Base-by-base conservation (phyloP, 257 asterid species). In the Fraxinus americana region DNA sequence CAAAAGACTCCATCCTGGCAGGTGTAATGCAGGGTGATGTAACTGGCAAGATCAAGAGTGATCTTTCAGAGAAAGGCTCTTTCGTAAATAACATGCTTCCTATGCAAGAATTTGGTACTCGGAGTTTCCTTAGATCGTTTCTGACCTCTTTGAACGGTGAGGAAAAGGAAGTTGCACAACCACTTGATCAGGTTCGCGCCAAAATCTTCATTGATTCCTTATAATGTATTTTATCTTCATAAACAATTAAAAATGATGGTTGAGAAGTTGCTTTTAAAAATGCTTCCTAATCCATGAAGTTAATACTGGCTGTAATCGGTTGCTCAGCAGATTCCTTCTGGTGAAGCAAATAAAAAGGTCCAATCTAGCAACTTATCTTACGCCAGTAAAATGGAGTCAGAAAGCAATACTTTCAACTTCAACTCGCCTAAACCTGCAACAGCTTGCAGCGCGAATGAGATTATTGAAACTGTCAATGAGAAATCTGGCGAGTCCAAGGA, bases 381-480 rank as follows among this genome's bases (percentile, higher is more conserved):
- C 73, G 75, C 87, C 50, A 84, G 91, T 74, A 76, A 83, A 38
- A 89, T 87, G 82, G 91, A 81, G 79, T 77, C 63, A 1, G 82
- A 82, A 57, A 76, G 83, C 82, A 89, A 80, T 63, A 90, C 87
- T 30, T 90, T 82, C 45, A 88, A 88, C 78, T 86, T 92, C 82
- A 79, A 84, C 76, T 71, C 88, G 61, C 66, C 79, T 30, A 71
- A 81, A 27, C 78, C 81, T 21, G 80, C 57, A 66, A 35, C 65
- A 21, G 78, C 71, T 23, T 77, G 65, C 67, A 32, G 34, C 77
- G 63, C 68, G 23, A 74, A 73, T 4, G 75, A 34, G 67, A 65
- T n/a, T 52, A 72, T 75, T 27, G 86, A 86, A 70, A 52, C 29
- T 21, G 43, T 41, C 45, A 76, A 78, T 11, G 80, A 78, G 76